Percentiles rank a stretch among this genome's conserved stretches.
Conservation (phyloP, 345 rosid genomes). For the Leavenworthia alabamica region DNA sequence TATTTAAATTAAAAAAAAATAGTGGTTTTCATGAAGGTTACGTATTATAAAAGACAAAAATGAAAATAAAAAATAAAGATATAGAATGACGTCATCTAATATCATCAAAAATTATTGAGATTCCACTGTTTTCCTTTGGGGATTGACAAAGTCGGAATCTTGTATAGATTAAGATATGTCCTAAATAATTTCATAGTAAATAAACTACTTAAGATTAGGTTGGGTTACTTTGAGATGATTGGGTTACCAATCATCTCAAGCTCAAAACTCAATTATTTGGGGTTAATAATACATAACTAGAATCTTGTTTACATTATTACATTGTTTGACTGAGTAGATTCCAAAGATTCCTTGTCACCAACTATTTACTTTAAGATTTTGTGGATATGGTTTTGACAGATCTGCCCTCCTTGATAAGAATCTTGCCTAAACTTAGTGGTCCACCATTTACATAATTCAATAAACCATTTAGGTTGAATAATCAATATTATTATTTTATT, state of each 20-base stretch:
- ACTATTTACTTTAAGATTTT: slow-evolving; percentile 2
- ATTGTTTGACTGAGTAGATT: slow-evolving; percentile 27
- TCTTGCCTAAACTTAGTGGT: slow-evolving; percentile 15
- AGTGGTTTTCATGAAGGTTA: slow-evolving; percentile 1
- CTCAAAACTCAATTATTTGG: slow-evolving; percentile 26
- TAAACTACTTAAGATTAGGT: slow-evolving; percentile 11
- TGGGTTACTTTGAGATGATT: slow-evolving; percentile 11
- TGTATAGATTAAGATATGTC: slow-evolving; percentile 1
- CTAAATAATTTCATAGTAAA: not conserved
- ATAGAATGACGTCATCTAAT: slow-evolving; percentile 14
- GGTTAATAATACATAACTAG: not conserved
- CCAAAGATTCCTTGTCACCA: slow-evolving; percentile 36
- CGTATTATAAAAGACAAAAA: not conserved
- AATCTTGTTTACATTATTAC: slow-evolving; percentile 18
- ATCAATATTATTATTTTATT: not conserved
- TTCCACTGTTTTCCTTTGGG: slow-evolving; percentile 14
- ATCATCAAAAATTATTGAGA: not conserved
- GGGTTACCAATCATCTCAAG: slow-evolving; percentile 19
- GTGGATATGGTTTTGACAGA: slow-evolving; percentile 20
- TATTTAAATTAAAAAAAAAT: not conserved
- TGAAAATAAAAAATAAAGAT: not conserved
- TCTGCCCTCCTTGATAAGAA: slow-evolving; percentile 17
- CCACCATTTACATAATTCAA: slow-evolving; percentile 14
- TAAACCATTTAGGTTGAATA: slow-evolving; percentile 8
- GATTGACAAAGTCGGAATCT: slow-evolving; percentile 24